phyloP scores from a whole-genome alignment of 2,329 filamentous ascomycete genomes.

The Tolypocladium amazonense region DNA sequence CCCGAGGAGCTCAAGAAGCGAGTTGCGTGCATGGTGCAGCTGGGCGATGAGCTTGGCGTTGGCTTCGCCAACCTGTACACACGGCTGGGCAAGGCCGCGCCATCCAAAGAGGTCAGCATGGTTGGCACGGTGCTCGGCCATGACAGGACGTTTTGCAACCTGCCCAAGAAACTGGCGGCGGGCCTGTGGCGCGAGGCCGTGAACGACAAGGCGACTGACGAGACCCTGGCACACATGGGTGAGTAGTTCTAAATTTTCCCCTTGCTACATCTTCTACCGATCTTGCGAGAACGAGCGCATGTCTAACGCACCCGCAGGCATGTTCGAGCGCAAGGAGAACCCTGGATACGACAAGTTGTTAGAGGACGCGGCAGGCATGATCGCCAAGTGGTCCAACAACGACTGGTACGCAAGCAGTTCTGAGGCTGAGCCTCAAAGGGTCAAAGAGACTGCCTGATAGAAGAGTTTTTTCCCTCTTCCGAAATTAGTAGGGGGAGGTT shows the following conservation, averaged over 20 bases:
- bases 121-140: constrained; percentile 51
- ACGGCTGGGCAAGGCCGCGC: constrained; percentile 60
- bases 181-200: constrained; percentile 58
- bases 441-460: neutral
- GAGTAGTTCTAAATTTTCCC: constrained; percentile 19
- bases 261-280: neutral
- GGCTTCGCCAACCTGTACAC: constrained; percentile 86
- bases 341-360: constrained; percentile 60
- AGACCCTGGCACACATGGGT: constrained; percentile 71
- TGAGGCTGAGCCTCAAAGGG: constrained; percentile 15
- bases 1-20: constrained; percentile 71
- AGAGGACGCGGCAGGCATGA: constrained; percentile 52
- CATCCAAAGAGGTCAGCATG: constrained; percentile 39
- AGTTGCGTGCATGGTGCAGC: constrained; percentile 53
- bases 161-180: constrained; percentile 49
- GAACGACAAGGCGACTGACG: constrained; percentile 71
- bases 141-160: constrained; percentile 79
- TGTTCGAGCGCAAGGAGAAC: constrained; percentile 66
- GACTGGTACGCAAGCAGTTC: constrained; percentile 55
- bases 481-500: neutral
- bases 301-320: constrained; percentile 28
- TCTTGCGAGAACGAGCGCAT: constrained; percentile 4
- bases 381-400: constrained; percentile 53
- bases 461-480: neutral
- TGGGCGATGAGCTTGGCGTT: constrained; percentile 55